Conservation (phyloP, 1,139 yeast species). For the Debaryomyces robertsiae region DNA sequence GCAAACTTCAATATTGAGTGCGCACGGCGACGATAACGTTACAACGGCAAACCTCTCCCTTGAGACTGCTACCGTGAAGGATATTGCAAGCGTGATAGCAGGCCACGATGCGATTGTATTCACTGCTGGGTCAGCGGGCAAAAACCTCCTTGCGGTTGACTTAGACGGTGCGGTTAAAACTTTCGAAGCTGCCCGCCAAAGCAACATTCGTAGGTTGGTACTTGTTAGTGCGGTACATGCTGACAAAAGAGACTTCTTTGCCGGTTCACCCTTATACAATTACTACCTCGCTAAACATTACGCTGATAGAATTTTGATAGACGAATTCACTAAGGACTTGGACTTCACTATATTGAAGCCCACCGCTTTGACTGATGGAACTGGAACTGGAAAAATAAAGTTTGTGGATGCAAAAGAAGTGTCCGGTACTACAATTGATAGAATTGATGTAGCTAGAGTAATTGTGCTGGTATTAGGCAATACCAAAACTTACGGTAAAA, state of each 20-base stretch:
- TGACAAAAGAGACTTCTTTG: slow-evolving; percentile 44
- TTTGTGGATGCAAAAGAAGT: slow-evolving; percentile 17
- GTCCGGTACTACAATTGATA: slow-evolving; percentile 21
- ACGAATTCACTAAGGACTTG: slow-evolving; percentile 35
- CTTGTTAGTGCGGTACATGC: slow-evolving; percentile 62
- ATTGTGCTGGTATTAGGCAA: slow-evolving; percentile 25
- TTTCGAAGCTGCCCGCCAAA: slow-evolving; percentile 54
- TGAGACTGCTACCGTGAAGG: slow-evolving; percentile 30
- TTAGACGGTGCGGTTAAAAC: slow-evolving; percentile 64
- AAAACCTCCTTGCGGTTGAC: slow-evolving; percentile 55
- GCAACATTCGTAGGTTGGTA: slow-evolving; percentile 50
- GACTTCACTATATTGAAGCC: slow-evolving; percentile 59
- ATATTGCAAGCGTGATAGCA: slow-evolving; percentile 32
- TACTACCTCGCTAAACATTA: slow-evolving; percentile 58
- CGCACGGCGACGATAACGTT: slow-evolving; percentile 1
- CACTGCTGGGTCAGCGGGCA: slow-evolving; percentile 68
- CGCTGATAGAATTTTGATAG: slow-evolving; percentile 52
- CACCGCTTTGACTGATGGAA: slow-evolving; percentile 41
- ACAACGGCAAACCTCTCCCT: slow-evolving; percentile 33
- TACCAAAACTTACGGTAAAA: slow-evolving; percentile 28
- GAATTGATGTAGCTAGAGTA: slow-evolving; percentile 36
- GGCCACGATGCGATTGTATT: slow-evolving; percentile 63
- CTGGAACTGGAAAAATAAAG: slow-evolving; percentile 40
- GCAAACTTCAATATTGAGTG: slow-evolving; percentile 17
- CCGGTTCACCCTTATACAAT: slow-evolving; percentile 32